phyloP scores from a whole-genome alignment of 768 basidiomycete genomes.

The Agaricus sinodeliciosus region DNA sequence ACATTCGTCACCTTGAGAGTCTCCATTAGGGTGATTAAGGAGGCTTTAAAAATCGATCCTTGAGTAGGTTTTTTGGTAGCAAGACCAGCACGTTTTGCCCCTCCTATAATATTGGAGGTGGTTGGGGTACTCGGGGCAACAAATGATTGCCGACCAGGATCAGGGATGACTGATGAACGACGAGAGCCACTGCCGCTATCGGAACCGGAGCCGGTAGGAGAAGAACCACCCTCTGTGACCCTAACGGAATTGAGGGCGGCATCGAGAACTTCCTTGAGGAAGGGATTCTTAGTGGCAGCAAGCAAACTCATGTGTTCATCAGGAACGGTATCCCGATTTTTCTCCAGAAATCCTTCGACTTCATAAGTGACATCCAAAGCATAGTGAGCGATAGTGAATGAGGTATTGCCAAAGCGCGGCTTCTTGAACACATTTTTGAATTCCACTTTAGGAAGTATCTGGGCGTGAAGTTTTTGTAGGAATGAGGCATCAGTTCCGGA shows the following conservation, averaged over 20 bases:
- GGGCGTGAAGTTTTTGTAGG: conserved; percentile 84
- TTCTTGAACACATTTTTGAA: conserved; percentile 94
- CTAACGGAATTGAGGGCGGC: conserved; percentile 75
- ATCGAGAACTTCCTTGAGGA: conserved; percentile 93
- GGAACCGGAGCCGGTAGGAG: conserved; percentile 70
- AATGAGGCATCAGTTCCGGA: conserved; percentile 90
- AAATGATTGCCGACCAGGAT: conserved; percentile 74
- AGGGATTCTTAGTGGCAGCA: conserved; percentile 80
- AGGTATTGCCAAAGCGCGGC: conserved; percentile 95
- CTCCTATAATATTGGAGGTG: conserved; percentile 24
- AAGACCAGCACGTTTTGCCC: conserved; percentile 59
- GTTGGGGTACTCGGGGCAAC: conserved; percentile 41
- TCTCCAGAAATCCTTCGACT: conserved; percentile 96
- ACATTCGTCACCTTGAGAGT: conserved; percentile 97
- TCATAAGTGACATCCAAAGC: conserved; percentile 98
- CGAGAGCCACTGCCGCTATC: conserved; percentile 77
- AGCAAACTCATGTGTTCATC: conserved; percentile 94
- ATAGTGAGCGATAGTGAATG: conserved; percentile 98
- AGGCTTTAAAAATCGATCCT: conserved; percentile 97
- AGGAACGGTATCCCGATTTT: conserved; percentile 97
- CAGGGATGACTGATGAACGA: conserved; percentile 80
- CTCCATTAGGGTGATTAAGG: conserved; percentile 90
- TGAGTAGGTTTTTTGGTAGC: conserved; percentile 89
- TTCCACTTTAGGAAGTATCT: conserved; percentile 73
- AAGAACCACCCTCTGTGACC: conserved; percentile 57